phyloP scores from a whole-genome alignment of 1,139 yeast genomes.

The Pichia sp. region DNA sequence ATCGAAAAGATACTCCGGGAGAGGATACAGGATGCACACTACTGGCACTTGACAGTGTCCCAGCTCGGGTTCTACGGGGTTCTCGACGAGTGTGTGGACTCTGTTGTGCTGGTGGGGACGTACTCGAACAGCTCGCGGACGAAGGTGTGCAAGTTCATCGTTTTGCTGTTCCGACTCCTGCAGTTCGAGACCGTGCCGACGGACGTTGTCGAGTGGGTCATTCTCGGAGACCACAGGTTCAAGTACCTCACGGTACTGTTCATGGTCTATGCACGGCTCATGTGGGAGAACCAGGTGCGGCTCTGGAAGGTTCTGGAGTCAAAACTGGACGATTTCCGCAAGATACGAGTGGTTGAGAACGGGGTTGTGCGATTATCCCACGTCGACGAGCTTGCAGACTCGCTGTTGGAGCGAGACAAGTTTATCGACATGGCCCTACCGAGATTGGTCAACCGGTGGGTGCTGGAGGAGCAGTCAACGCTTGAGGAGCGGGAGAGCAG shows the following conservation, averaged over 20 bases:
- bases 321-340: constrained; percentile 51
- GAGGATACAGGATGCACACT: constrained; percentile 61
- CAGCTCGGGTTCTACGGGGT: constrained; percentile 53
- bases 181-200: constrained; percentile 54
- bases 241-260: constrained; percentile 64
- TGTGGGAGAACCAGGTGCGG: constrained; percentile 38
- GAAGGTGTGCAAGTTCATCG: constrained; percentile 60
- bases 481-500: constrained; percentile 40
- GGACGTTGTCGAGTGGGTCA: constrained; percentile 50
- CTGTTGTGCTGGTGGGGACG: constrained; percentile 43
- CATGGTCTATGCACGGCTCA: constrained; percentile 55
- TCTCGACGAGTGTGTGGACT: constrained; percentile 37
- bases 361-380: constrained; percentile 25
- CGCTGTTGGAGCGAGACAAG: constrained; percentile 45
- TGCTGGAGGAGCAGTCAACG: constrained; percentile 40
- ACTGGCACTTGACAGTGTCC: constrained; percentile 63
- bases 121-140: constrained; percentile 41
- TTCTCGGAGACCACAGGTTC: constrained; percentile 51
- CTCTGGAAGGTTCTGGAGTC: constrained; percentile 52
- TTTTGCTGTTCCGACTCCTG: constrained; percentile 57
- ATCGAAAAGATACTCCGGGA: constrained; percentile 69
- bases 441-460: constrained; percentile 41
- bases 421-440: constrained; percentile 63
- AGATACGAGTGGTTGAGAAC: constrained; percentile 38
- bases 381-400: constrained; percentile 63